phyloP scores from a whole-genome alignment of 1,139 yeast species.

The Zygoascus sp. region DNA sequence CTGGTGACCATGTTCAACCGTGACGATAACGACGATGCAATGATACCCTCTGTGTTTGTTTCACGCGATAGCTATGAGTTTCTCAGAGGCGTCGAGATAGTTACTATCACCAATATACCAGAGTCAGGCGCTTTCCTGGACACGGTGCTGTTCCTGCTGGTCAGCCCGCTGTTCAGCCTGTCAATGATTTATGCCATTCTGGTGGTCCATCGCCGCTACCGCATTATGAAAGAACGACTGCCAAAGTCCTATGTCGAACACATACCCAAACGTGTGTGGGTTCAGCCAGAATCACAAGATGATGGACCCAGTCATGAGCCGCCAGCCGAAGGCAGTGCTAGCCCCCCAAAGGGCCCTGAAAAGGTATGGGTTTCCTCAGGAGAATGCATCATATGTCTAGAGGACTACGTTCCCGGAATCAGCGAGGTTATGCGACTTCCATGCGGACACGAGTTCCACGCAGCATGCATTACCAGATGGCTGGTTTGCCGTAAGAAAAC shows the following conservation, averaged over 20 bases:
- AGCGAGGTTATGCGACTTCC: constrained; percentile 39
- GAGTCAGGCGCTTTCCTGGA: constrained; percentile 34
- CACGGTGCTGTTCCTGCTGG: constrained; percentile 37
- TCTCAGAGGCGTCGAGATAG: constrained; percentile 28
- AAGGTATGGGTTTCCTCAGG: constrained; percentile 35
- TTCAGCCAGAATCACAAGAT: constrained; percentile 9
- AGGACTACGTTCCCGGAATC: constrained; percentile 36
- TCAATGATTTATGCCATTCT: constrained; percentile 38
- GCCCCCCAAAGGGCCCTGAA: constrained; percentile 11
- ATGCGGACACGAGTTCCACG: constrained; percentile 43
- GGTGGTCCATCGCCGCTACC: constrained; percentile 35
- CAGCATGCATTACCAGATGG: constrained; percentile 40
- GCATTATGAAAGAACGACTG: constrained; percentile 36
- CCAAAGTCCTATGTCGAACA: constrained; percentile 35
- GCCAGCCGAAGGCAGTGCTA: neutral
- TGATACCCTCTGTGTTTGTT: constrained; percentile 40
- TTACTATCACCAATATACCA: constrained; percentile 31
- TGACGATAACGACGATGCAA: constrained; percentile 29
- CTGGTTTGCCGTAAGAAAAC: constrained; percentile 35
- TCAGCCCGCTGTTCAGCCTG: constrained; percentile 40
- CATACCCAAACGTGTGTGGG: constrained; percentile 39
- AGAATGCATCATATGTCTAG: constrained; percentile 42
- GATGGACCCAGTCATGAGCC: neutral
- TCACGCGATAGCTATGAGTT: constrained; percentile 32
- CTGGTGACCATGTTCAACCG: constrained; percentile 37